Percentiles rank a stretch among this genome's conserved stretches.
phyloP scores from a whole-genome alignment of 495 filamentous ascomycete genomes.

The Penicillium antarcticum region DNA sequence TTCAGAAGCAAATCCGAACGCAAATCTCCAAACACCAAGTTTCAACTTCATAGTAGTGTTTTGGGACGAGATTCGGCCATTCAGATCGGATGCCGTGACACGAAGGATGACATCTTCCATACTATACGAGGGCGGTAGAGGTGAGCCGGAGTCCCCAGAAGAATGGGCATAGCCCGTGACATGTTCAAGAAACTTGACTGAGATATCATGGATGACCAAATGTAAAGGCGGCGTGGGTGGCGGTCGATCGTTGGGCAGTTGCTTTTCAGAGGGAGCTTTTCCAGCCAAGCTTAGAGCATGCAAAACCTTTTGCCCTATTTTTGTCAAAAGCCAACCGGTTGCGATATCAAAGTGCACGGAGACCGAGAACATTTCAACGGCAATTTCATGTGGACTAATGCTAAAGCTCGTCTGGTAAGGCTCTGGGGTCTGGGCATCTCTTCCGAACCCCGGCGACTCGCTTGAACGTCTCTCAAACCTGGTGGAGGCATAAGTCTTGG shows the following conservation, averaged over 20 bases:
- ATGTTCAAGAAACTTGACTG: constrained; percentile 63
- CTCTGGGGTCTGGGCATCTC: not conserved
- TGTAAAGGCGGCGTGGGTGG: constrained; percentile 39
- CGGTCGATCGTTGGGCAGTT: not conserved
- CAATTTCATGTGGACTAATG: constrained; percentile 28
- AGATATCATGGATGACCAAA: constrained; percentile 51
- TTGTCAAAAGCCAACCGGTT: constrained; percentile 62
- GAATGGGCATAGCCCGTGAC: constrained; percentile 44
- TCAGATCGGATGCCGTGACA: constrained; percentile 22
- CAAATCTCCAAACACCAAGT: constrained; percentile 59
- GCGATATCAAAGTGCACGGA: constrained; percentile 64
- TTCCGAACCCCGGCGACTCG: constrained; percentile 15
- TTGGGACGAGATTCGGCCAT: constrained; percentile 18
- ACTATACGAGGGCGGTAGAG: constrained; percentile 17
- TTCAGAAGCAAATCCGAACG: constrained; percentile 69
- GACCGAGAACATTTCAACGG: constrained; percentile 54
- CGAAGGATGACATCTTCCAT: constrained; percentile 39
- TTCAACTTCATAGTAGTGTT: constrained; percentile 23
- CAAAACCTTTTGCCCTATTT: constrained; percentile 54
- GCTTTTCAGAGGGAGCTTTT: constrained; percentile 2
- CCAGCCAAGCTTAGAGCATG: constrained; percentile 32
- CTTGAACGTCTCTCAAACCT: constrained; percentile 16
- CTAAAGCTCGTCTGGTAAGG: constrained; percentile 1
- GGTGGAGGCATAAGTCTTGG: constrained; percentile 20
- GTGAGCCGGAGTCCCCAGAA: constrained; percentile 2